Conservation (phyloP, 2,329 filamentous ascomycete species). For the Blastomyces silverae region DNA sequence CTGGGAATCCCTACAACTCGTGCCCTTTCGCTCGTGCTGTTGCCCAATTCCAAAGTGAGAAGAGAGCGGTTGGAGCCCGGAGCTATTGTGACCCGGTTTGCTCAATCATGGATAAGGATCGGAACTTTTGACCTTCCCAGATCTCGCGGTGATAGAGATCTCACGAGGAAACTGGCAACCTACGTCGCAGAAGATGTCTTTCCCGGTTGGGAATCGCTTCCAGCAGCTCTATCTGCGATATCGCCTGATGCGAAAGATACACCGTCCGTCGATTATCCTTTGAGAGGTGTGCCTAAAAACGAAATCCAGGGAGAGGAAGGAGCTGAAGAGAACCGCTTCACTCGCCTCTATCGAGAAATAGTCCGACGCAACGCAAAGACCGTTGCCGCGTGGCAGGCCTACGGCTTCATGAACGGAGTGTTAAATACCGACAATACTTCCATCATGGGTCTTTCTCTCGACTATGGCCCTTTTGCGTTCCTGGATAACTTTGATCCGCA, state of each 20-base stretch:
- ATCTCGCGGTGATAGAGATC: conserved; percentile 66
- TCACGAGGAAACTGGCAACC: conserved; percentile 67
- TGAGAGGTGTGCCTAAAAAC: conserved; percentile 50
- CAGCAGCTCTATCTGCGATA: conserved; percentile 46
- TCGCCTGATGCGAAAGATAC: conserved; percentile 37
- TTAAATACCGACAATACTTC: conserved; percentile 98
- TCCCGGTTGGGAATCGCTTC: conserved; percentile 77
- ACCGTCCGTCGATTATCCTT: conserved; percentile 39
- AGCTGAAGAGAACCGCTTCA: conserved; percentile 75
- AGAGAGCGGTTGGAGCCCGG: conserved; percentile 81
- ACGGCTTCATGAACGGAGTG: conserved; percentile 99
- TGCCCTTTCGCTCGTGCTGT: conserved; percentile 71
- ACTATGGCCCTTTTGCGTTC: conserved; percentile 96
- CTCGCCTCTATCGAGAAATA: conserved; percentile 80
- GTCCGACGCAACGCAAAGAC: conserved; percentile 76
- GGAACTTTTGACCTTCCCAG: conserved; percentile 95
- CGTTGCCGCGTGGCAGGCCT: conserved; percentile 92
- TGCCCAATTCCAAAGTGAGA: conserved; percentile 64
- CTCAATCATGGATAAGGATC: conserved; percentile 82
- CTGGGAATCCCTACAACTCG: conserved; percentile 79
- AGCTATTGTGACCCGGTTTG: conserved; percentile 87
- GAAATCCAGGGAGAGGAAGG: conserved; percentile 61
- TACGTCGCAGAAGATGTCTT: conserved; percentile 87
- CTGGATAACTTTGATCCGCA: conserved; percentile 92
- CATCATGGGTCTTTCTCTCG: conserved; percentile 77